Evolutionary conservation across 2,329 filamentous ascomycete species (phyloP), one percentile per base, ranked within the genome.

Genomic region (Aspergillus caelatus): DNA sequence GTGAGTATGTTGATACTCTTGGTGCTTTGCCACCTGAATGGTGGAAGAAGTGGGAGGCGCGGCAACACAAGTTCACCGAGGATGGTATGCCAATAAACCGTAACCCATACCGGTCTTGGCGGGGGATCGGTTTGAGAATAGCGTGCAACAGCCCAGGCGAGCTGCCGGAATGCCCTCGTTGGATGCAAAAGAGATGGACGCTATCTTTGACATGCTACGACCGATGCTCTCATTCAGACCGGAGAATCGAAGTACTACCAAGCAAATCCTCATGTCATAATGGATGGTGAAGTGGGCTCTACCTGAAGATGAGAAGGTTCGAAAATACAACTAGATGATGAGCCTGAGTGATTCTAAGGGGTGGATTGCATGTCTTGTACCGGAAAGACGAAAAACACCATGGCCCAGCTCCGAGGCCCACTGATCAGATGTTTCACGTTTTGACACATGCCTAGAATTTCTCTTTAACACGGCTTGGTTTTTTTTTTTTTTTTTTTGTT

Each of bases 1-100:
- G 67, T 14, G 68, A 78, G 61, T 72, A 75, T 56, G 68, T 78
- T 48, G 73, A 77, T 65, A 60, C 68, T 16, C 72, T 77, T 63
- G 74, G 77, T 41, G 54, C 65, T 8, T 66, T 77, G 60, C 72
- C 72, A 16, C 68, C 64, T 32, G 70, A 75, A 36, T 71, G 70
- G 69, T 74, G 72, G 67, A 58, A 63, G 4, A 72, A 60, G 48
- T 75, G 74, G 72, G 66, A 74, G 36, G 65, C 53, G 11, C 64
- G 71, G 56, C 55, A 56, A 58, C 10, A 54, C 3, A 65, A 54
- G 32, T 73, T 74, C 46, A 71, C 56, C 32, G 72, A 77, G 48
- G 69, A 77, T 62, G 69, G 68, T n/a, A 64, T 58, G 52, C 57
- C 26, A 46, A 58, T 50, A 30, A 32, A 32, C 26, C 46, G 57